Conservation (phyloP, 768 basidiomycete species). For the Boletellus sp. region DNA sequence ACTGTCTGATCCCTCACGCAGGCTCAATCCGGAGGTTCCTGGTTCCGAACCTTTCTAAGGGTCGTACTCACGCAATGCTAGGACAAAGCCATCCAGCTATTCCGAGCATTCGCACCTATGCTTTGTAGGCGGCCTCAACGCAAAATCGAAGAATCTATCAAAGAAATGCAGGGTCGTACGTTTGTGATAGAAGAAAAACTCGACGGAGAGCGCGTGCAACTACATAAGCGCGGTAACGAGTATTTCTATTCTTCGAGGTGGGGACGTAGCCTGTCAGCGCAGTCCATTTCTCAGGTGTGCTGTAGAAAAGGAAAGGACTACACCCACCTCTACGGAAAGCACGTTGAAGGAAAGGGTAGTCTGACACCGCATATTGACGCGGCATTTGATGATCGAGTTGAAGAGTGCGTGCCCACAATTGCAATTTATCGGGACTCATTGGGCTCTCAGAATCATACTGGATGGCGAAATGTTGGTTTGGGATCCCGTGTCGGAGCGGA, state of each 20-base stretch:
- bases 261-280: neutral
- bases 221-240: conserved; percentile 89
- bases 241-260: conserved; percentile 93
- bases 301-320: conserved; percentile 86
- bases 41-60: too few relatives aligned
- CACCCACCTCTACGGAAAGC: conserved; percentile 86
- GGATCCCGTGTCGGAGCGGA: conserved; percentile 87
- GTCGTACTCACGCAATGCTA: conserved; percentile 29
- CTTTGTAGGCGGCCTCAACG: conserved; percentile 85
- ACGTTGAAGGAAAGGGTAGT: conserved; percentile 77
- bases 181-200: conserved; percentile 97
- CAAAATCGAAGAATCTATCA: conserved; percentile 79
- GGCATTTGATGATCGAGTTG: conserved; percentile 71
- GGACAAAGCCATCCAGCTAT: conserved; percentile 83
- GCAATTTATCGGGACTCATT: conserved; percentile 3
- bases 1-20: conserved; percentile 69
- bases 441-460: conserved; percentile 67
- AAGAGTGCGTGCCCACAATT: conserved; percentile 57
- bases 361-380: conserved; percentile 81
- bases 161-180: conserved; percentile 70
- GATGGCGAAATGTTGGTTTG: conserved; percentile 99
- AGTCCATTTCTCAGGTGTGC: neutral
- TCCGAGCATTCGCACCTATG: conserved; percentile 91
- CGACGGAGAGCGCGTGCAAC: conserved; percentile 94
- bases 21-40: conserved; percentile 57